Evolutionary conservation across 345 rosid species (phyloP).

Genomic region (Turritis glabra): DNA sequence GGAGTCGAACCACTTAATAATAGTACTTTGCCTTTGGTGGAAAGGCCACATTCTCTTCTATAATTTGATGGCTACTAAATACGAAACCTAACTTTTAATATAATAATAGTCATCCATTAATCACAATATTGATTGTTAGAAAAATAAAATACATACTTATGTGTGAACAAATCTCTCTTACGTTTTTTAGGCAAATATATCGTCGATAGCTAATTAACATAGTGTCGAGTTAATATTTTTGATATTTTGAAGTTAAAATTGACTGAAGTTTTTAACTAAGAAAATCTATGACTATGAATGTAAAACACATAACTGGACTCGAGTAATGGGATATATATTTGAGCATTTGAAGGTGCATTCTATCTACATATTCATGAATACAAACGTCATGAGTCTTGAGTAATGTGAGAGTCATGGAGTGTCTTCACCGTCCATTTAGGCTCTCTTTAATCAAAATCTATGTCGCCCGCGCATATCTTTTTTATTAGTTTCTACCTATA

Average conservation of each 20-base stretch:
- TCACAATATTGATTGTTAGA: background rate
- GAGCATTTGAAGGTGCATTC: background rate
- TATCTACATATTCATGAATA: background rate
- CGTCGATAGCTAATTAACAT: background rate
- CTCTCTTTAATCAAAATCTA: slow-evolving; percentile 19
- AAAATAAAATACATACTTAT: background rate
- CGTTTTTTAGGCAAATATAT: background rate
- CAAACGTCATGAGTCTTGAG: slow-evolving; percentile 11
- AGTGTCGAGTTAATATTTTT: background rate
- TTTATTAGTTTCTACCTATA: slow-evolving; percentile 1
- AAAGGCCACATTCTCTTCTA: slow-evolving; percentile 24
- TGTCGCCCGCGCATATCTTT: slow-evolving; percentile 21
- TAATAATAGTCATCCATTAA: slow-evolving; percentile 10
- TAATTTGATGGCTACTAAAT: slow-evolving; percentile 22
- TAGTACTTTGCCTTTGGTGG: slow-evolving; percentile 22
- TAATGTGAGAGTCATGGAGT: slow-evolving; percentile 11
- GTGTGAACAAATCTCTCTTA: background rate
- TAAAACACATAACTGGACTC: background rate
- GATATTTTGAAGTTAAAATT: background rate
- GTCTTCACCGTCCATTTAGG: slow-evolving; percentile 20
- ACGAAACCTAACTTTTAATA: slow-evolving; percentile 28
- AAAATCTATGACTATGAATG: background rate
- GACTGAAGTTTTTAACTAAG: background rate
- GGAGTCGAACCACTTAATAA: slow-evolving; percentile 22
- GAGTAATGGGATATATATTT: background rate